Conservation (phyloP, 306 rosid genomes). For the Canavalia ensiformis region DNA sequence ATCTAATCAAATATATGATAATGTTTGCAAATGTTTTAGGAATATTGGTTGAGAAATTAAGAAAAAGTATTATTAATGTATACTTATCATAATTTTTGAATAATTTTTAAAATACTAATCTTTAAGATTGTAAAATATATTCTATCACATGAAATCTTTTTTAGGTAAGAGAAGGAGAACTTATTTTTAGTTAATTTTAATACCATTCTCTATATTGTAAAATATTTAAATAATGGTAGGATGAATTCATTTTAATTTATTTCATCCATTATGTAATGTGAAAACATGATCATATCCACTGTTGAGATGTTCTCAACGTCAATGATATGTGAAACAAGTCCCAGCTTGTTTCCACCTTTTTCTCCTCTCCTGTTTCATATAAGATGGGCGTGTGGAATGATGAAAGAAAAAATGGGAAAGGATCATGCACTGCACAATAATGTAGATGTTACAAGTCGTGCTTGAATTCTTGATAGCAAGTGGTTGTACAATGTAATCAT, state of each 20-base stretch:
- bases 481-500: not conserved
- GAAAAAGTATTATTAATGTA: too few species aligned
- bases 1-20: not conserved
- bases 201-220: too few species aligned
- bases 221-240: too few species aligned
- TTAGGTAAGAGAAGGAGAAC: too few species aligned
- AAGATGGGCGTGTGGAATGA: not conserved
- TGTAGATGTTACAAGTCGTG: not conserved
- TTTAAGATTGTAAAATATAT: too few species aligned
- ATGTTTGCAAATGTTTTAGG: too few species aligned
- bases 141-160: too few species aligned
- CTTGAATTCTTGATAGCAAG: not conserved
- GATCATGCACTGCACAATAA: conserved; percentile 6
- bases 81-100: too few species aligned
- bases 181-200: too few species aligned
- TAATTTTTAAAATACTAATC: too few species aligned
- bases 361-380: not conserved
- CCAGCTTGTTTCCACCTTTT: not conserved
- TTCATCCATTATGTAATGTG: not conserved
- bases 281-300: not conserved
- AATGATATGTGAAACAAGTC: conserved; percentile 9
- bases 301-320: not conserved
- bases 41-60: too few species aligned
- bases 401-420: not conserved
- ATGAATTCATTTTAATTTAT: not conserved